A percentile compares a stretch with the other conserved stretches of the same genome.
Evolutionary conservation across 805 yeast species (phyloP).

Genomic region (Schwanniomyces sp.): DNA sequence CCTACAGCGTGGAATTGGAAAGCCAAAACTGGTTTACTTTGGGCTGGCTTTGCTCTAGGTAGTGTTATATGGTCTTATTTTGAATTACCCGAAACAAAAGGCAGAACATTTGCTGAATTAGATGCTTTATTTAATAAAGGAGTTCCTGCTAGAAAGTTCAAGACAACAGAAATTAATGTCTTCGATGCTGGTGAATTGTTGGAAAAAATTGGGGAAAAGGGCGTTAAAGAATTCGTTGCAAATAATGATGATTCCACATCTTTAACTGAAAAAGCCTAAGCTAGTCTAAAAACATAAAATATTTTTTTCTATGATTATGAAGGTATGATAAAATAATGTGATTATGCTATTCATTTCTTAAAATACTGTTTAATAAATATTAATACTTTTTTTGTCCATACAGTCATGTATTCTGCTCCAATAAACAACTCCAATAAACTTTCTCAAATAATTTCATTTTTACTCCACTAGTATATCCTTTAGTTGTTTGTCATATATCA

Average conservation of each 20-base stretch:
- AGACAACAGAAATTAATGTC: slow-evolving; percentile 29
- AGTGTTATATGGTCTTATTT: slow-evolving; percentile 18
- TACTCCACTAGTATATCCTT: too few species aligned
- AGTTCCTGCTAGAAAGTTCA: slow-evolving; percentile 16
- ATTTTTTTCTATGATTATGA: too few species aligned
- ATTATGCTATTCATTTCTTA: too few species aligned
- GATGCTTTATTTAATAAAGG: slow-evolving; percentile 32
- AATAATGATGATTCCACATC: not conserved
- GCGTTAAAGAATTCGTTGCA: slow-evolving; percentile 22
- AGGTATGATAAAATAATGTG: too few species aligned
- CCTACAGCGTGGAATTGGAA: slow-evolving; percentile 46
- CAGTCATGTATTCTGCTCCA: too few species aligned
- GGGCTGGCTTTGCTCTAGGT: slow-evolving; percentile 35
- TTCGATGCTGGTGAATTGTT: slow-evolving; percentile 30
- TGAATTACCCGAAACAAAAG: slow-evolving; percentile 38
- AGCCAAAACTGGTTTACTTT: slow-evolving; percentile 49
- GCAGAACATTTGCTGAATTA: slow-evolving; percentile 36
- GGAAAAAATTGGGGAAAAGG: slow-evolving; percentile 27
- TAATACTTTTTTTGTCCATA: too few species aligned
- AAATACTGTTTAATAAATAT: too few species aligned
- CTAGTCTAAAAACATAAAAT: too few species aligned
- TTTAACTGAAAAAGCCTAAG: too few species aligned
- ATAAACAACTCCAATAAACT: too few species aligned
- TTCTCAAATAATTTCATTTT: too few species aligned
- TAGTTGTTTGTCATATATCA: too few species aligned